Evolutionary conservation across 371 early-diverging fungal genomes (phyloP), one percentile per base, ranked within the genome.

Genomic region (Apophysomyces sp.): DNA sequence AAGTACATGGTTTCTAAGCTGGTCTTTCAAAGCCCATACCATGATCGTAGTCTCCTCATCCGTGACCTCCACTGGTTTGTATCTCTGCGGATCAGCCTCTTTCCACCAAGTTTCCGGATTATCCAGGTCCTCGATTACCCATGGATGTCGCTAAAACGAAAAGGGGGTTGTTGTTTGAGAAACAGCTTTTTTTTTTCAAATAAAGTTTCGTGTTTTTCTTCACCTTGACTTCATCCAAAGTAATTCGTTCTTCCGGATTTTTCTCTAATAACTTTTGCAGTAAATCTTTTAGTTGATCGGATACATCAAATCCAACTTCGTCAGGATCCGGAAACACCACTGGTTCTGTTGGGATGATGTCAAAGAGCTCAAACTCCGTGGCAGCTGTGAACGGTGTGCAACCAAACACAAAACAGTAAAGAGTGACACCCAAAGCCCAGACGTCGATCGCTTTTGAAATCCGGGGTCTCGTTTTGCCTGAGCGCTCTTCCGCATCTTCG

Each of bases 351-450:
- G 92, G 89, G 32, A 96, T 97, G 16, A 92, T 83, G 65, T 92
- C 89, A 69, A 95, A 95, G 49, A 97, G 77, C 73, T 96, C 97
- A 77, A 89, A 95, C 75, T 96, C 96, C 26, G 89, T 94, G 12
- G 88, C 88, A 6, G 95, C 99, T 27, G 89, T 89, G 77, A 99
- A 99, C 3, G 99, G 99, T 39, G 96, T 93, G 29, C 83, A 79
- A 3, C 99, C 99, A 77, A 87, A 96, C 12, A 97, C 81, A 36
- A 99, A 78, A 61, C 98, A 98, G 75, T 94, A 99, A 6, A 99
- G 83, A 1, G 98, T 96, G 18, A 99, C 97, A 0, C 99, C 99
- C 56, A 98, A 76, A n/a, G 98, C 97, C 99, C 99, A 99, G 4
- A 98, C 86, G 73, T 99, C 99, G 54, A 98, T 95, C 2, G 91